These are phyloP conservation scores for Cryptosporidium tyzzeri DNA, from an alignment of 169 alveolate genomes.

Conservation along the genomic window DNA sequence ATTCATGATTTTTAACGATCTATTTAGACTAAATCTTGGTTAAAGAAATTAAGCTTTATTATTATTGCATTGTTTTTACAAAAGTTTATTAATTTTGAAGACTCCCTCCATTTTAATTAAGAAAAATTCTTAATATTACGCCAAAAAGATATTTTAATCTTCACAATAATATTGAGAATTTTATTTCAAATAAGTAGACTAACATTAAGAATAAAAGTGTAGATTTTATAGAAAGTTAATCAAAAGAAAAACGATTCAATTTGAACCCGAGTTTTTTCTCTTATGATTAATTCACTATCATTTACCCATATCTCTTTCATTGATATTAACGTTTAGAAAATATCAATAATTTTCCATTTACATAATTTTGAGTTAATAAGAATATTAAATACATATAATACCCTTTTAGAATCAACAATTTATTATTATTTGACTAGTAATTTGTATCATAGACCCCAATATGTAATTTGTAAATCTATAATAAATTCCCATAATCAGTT, in stretches of 20 bases:
- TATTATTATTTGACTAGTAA: not conserved
- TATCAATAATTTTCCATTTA: not conserved
- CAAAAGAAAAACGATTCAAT: not conserved
- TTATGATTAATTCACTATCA: too few species aligned
- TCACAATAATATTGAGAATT: not conserved
- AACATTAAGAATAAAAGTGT: not conserved
- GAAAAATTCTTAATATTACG: not conserved
- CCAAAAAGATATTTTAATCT: not conserved
- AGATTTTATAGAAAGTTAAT: not conserved
- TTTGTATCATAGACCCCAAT: not conserved
- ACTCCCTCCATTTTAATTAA: too few species aligned
- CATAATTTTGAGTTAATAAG: not conserved
- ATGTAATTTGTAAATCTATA: not conserved
- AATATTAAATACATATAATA: not conserved
- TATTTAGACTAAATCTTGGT: conserved; percentile 85
- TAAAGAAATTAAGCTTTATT: conserved; percentile 26
- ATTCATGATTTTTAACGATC: conserved; percentile 82
- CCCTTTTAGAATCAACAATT: not conserved
- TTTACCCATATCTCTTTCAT: not conserved
- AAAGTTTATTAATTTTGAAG: not conserved
- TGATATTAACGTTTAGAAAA: not conserved
- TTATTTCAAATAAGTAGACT: not conserved
- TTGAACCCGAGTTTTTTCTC: not conserved
- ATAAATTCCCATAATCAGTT: not conserved
- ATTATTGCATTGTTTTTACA: too few species aligned